phyloP scores from a whole-genome alignment of 148 eudicot species.

The Rhododendron molle region DNA sequence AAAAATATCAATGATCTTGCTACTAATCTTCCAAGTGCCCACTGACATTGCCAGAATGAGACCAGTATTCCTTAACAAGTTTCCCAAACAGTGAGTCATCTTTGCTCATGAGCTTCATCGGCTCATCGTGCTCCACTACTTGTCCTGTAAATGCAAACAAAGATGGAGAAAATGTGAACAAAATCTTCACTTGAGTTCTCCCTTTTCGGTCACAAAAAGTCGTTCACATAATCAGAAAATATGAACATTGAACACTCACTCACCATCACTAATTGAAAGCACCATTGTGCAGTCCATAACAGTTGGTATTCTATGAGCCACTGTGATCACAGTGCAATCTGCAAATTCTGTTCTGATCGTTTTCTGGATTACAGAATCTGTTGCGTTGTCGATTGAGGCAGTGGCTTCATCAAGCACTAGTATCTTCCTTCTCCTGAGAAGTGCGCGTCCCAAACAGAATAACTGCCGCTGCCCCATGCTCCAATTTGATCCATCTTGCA shows the following conservation, averaged over 20 bases:
- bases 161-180: background rate
- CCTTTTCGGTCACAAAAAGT: background rate
- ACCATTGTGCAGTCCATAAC: slow-evolving; percentile 58
- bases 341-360: slow-evolving; percentile 45
- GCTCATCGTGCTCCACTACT: slow-evolving; percentile 74
- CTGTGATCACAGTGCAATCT: slow-evolving; percentile 35
- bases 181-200: background rate
- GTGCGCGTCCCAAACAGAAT: slow-evolving; percentile 54
- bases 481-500: slow-evolving; percentile 66
- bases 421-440: slow-evolving; percentile 46
- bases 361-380: slow-evolving; percentile 47
- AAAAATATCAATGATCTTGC: no score
- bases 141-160: slow-evolving; percentile 34
- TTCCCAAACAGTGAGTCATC: slow-evolving; percentile 18
- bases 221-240: background rate
- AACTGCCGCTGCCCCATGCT: slow-evolving; percentile 62
- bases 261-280: slow-evolving; percentile 47
- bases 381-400: slow-evolving; percentile 59
- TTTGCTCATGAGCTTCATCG: slow-evolving; percentile 56
- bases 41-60: no score
- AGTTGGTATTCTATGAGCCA: slow-evolving; percentile 42
- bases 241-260: background rate
- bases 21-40: no score
- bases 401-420: slow-evolving; percentile 64
- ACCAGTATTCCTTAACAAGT: no score